A percentile compares a stretch with the other conserved stretches of the same genome.
These are phyloP conservation scores for Brassica napus DNA, from an alignment of 345 rosid species.

Conservation along the genomic window Da-Ae NC_063449.1:26041001-26041500, in stretches of 20 bases:
- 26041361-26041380: too few species aligned
- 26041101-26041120: background rate
- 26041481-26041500: constrained; percentile 35
- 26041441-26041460: constrained; percentile 69
- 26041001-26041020: background rate
- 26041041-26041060: constrained; percentile 20
- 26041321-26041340: background rate
- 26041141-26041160: background rate
- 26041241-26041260: background rate
- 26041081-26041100: background rate
- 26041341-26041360: too few species aligned
- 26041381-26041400: background rate
- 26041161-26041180: background rate
- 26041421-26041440: background rate
- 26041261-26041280: background rate
- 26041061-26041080: constrained; percentile 1
- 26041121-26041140: background rate
- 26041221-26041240: background rate
- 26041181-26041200: background rate
- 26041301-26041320: background rate
- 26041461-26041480: constrained; percentile 68
- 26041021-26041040: background rate
- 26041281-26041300: background rate
- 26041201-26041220: background rate
- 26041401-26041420: background rate